A percentile compares a stretch with the other conserved stretches of the same genome.
Conservation (phyloP, 208 protist genomes). For the Acanthamoeba castellanii region DNA sequence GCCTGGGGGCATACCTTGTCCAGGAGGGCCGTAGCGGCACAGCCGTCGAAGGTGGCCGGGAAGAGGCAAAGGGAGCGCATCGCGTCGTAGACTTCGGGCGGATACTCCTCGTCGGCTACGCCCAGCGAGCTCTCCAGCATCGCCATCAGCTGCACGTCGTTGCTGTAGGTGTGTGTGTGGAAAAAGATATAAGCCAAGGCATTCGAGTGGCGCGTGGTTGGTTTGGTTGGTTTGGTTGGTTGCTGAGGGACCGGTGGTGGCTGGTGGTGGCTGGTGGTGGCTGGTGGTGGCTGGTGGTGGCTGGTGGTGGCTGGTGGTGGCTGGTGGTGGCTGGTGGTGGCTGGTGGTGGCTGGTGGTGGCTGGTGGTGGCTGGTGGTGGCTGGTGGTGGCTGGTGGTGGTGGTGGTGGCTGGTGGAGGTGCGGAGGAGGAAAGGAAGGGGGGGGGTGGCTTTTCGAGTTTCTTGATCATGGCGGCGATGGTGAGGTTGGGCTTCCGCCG, state of each 20-base stretch:
- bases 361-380: too few relatives aligned
- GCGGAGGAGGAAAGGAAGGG: not conserved
- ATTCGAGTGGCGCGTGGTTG: too few relatives aligned
- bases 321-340: too few relatives aligned
- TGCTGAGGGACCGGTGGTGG: too few relatives aligned
- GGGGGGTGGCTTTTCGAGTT: not conserved
- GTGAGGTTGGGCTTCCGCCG: slow-evolving; percentile 21
- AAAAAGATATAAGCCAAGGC: too few relatives aligned
- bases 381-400: too few relatives aligned
- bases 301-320: too few relatives aligned
- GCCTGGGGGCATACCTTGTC: not conserved
- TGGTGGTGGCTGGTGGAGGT: too few relatives aligned
- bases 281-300: too few relatives aligned
- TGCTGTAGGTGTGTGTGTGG: not conserved
- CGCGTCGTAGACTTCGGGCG: slow-evolving; percentile 3
- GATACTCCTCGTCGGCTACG: slow-evolving; percentile 17
- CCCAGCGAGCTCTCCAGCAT: not conserved
- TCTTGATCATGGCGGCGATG: not conserved
- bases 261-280: too few relatives aligned
- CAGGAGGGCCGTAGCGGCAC: slow-evolving; percentile 7
- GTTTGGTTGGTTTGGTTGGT: too few relatives aligned
- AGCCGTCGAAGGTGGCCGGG: slow-evolving; percentile 28
- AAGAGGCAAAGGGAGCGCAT: slow-evolving; percentile 24
- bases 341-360: too few relatives aligned
- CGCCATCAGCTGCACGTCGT: not conserved